Conservation (phyloP, 305 asterid genomes). For the Fraxinus ornus region DNA sequence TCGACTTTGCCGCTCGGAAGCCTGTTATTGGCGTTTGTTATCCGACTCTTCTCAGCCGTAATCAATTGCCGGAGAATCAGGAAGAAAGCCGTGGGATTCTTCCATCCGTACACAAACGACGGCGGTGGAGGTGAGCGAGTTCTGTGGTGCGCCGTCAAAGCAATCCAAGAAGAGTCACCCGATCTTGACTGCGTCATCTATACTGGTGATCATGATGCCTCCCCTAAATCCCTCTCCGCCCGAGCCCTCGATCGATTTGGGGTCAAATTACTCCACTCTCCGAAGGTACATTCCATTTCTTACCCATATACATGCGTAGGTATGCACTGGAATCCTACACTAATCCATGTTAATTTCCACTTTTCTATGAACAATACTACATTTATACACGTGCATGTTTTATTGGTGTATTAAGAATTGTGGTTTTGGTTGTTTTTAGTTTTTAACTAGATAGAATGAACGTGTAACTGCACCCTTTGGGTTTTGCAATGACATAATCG, state of each 20-base stretch:
- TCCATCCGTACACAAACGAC: conserved; percentile 62
- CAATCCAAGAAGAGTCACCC: conserved; percentile 54
- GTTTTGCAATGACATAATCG: background rate
- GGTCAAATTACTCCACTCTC: conserved; percentile 57
- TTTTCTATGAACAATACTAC: background rate
- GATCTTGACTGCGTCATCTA: conserved; percentile 71
- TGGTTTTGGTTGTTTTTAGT: background rate
- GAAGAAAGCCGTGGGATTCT: conserved; percentile 47
- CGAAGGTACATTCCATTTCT: conserved; percentile 42
- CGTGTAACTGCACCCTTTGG: background rate
- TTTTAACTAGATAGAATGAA: background rate
- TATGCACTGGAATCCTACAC: background rate
- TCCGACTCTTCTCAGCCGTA: conserved; percentile 37
- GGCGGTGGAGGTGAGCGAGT: conserved; percentile 84
- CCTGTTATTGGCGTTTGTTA: conserved; percentile 25
- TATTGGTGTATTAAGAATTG: background rate
- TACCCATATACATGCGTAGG: background rate
- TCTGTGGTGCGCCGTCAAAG: background rate
- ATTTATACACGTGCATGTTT: background rate
- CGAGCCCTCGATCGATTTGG: conserved; percentile 83
- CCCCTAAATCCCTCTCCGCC: conserved; percentile 59
- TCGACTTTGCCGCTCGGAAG: conserved; percentile 30
- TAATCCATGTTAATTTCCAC: background rate
- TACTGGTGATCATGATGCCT: conserved; percentile 82
- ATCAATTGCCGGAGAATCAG: conserved; percentile 44